Percentiles rank a stretch among this genome's conserved stretches.
Evolutionary conservation across 768 basidiomycete genomes (phyloP).

Genomic region (Tricholoma matsutake): DNA sequence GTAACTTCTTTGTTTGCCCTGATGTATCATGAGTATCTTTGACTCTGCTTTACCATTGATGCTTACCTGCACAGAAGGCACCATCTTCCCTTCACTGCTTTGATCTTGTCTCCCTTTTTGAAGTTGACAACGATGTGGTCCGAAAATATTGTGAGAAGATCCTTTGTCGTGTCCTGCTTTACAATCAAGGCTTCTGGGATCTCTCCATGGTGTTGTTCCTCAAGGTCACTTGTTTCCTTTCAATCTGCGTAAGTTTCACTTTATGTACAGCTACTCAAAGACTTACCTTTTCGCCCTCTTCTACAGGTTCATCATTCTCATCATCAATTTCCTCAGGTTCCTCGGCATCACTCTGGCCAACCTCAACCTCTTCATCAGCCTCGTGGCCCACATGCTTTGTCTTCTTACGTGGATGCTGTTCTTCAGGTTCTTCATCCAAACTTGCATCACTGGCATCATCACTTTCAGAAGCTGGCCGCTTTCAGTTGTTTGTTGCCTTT

Average conservation of each 20-base stretch:
- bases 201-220: not conserved
- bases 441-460: not conserved
- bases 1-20: not conserved
- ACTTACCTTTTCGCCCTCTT: not conserved
- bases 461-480: not conserved
- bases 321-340: not conserved
- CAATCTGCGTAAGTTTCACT: not conserved
- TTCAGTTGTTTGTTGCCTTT: not conserved
- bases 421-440: not conserved
- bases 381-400: not conserved
- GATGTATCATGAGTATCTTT: not conserved
- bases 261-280: not conserved
- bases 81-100: not conserved
- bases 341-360: not conserved
- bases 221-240: not conserved
- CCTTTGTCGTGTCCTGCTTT: not conserved
- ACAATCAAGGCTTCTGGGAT: not conserved
- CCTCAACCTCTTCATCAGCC: not conserved
- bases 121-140: not conserved
- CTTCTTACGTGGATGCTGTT: not conserved
- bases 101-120: not conserved
- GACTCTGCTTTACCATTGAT: not conserved
- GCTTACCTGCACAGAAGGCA: not conserved
- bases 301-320: not conserved
- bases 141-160: not conserved